These are phyloP conservation scores for Russula sp. DNA, from an alignment of 768 basidiomycete genomes.

Conservation along the genomic window DNA sequence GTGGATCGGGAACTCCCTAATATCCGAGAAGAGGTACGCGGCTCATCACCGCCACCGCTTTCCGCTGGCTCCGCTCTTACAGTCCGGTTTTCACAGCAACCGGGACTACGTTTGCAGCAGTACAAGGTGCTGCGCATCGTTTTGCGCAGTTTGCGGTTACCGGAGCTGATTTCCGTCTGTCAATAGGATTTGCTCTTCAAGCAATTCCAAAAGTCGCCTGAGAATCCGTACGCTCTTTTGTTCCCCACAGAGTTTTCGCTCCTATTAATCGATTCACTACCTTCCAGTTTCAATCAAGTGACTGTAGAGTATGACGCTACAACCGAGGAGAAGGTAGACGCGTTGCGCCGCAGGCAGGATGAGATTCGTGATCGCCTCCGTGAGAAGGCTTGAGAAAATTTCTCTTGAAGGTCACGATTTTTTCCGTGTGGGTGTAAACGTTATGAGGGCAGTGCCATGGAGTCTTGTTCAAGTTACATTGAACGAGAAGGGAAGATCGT, in stretches of 20 bases:
- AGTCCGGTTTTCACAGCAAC: conserved; percentile 51
- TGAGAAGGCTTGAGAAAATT: conserved; percentile 29
- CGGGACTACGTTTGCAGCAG: conserved; percentile 87
- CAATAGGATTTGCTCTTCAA: conserved; percentile 80
- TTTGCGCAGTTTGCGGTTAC: conserved; percentile 12
- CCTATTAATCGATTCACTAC: conserved; percentile 5
- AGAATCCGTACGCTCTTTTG: conserved; percentile 77
- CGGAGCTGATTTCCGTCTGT: background rate
- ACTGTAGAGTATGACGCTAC: conserved; percentile 77
- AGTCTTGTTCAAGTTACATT: background rate
- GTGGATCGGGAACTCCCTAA: conserved; percentile 82
- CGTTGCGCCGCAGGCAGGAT: conserved; percentile 64
- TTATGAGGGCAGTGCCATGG: background rate
- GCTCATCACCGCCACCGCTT: conserved; percentile 6
- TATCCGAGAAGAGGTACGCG: conserved; percentile 64
- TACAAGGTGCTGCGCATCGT: conserved; percentile 57
- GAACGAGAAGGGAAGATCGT: background rate
- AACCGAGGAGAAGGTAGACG: conserved; percentile 81
- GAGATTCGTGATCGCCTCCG: conserved; percentile 66
- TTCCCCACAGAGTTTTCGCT: background rate
- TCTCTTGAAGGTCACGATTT: background rate
- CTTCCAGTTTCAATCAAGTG: conserved; percentile 75
- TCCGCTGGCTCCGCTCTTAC: conserved; percentile 1
- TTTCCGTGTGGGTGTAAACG: background rate
- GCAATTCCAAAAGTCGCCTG: conserved; percentile 94